A percentile compares a stretch with the other conserved stretches of the same genome.
Evolutionary conservation across 2,329 filamentous ascomycete species (phyloP).

Genomic region (Cylindrodendrum hubeiense): DNA sequence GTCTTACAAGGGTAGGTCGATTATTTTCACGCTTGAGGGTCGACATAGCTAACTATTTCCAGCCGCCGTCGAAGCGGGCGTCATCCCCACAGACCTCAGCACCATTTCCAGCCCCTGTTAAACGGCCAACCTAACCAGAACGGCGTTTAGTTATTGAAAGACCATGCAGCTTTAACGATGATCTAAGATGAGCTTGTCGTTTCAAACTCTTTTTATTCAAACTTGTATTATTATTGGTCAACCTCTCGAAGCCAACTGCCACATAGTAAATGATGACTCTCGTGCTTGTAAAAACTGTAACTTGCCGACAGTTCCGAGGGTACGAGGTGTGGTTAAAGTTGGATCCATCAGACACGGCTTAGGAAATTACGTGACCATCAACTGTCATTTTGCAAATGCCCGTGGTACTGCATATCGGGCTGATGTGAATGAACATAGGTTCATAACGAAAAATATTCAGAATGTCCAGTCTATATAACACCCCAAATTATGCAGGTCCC

Average conservation of each 20-base stretch:
- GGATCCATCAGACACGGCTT: not conserved
- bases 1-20: constrained; percentile 40
- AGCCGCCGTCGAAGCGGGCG: constrained; percentile 38
- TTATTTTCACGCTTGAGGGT: not conserved
- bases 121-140: not conserved
- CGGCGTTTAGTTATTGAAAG: not conserved
- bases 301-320: not conserved
- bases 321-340: not conserved
- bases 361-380: not conserved
- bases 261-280: not conserved
- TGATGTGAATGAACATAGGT: no score
- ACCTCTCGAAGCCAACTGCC: not conserved
- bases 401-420: no score
- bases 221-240: constrained; percentile 3
- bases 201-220: not conserved
- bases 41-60: not conserved
- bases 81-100: constrained; percentile 38
- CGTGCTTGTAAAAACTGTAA: not conserved
- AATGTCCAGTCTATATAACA: not conserved
- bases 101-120: constrained; percentile 35
- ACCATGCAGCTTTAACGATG: no score
- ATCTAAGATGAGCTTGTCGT: not conserved
- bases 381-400: no score
- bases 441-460: not conserved
- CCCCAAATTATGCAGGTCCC: not conserved